Evolutionary conservation across 139 green algal genomes (phyloP), one percentile per base, ranked within the genome.

Genomic region (Chlamydomonas sp.): DNA sequence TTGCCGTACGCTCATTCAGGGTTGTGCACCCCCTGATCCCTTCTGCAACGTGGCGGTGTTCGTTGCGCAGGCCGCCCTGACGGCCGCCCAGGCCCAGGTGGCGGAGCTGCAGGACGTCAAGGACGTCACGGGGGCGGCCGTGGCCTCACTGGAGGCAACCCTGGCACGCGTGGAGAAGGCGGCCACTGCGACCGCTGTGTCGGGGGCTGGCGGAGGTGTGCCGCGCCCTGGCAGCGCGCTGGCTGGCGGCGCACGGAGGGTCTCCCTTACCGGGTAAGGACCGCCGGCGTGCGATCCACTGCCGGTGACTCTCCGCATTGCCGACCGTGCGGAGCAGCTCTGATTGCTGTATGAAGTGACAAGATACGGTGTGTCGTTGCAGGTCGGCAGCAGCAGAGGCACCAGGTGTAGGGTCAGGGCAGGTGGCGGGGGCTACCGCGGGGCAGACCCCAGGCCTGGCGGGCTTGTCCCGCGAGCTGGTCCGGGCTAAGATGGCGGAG

Each of bases 401-500:
- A 49, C 12, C 2, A 20, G 62, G 7, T 67, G 63, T 75, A 17
- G 16, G 15, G 68, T 57, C 61, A 67, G 77, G 31, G 77, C 49
- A 5, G 60, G 77, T 71, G 72, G 58, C 59, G 62, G 67, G 20
- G 57, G 74, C 74, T 5, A 20, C 31, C 79, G 79, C 63, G 64
- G 63, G 63, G 79, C n/a, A 9, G 63, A 4, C 57, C 60, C 83
- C 86, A 17, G 88, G 20, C 3, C 67, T 92, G 59, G 89, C 80
- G n/a, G 73, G 72, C 3, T 84, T 97, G 69, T 93, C 91, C 0
- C 69, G 88, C 18, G 90, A 96, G 91, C 90, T 97, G 17, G 91
- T 96, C 20, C 87, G 93, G 1, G 84, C 93, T 16, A 94, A 95
- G 90, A 86, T 96, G 85, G 89, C 92, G 0, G 90, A 95, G 82